Evolutionary conservation across 805 yeast species (phyloP).

Genomic region (Candida nemodendra): DNA sequence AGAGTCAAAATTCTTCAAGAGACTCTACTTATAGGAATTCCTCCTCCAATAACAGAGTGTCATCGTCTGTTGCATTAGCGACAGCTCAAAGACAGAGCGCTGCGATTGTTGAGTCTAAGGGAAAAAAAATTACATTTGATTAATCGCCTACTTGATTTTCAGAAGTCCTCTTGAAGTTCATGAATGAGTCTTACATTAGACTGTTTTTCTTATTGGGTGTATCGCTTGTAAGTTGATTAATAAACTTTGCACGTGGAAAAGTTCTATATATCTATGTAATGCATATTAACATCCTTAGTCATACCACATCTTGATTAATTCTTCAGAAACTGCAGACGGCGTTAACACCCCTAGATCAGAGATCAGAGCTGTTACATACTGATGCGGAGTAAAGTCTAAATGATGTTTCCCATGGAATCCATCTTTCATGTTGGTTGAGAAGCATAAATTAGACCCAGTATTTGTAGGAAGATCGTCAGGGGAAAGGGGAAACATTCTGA

Average conservation of each 20-base stretch:
- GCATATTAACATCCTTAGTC: no score
- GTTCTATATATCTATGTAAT: background rate
- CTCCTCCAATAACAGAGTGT: conserved; percentile 46
- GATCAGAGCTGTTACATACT: conserved; percentile 89
- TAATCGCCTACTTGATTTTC: conserved; percentile 21
- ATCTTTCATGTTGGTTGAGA: conserved; percentile 33
- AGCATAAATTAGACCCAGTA: conserved; percentile 45
- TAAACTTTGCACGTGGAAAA: background rate
- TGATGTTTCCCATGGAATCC: conserved; percentile 47
- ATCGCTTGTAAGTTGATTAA: background rate
- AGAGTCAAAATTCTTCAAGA: conserved; percentile 5
- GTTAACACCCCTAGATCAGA: conserved; percentile 97
- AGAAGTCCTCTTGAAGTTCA: background rate
- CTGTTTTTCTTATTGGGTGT: no score
- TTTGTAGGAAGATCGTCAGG: conserved; percentile 82
- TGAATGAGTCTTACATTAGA: no score
- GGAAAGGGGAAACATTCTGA: conserved; percentile 90
- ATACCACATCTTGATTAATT: conserved; percentile 96
- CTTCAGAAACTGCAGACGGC: conserved; percentile 98
- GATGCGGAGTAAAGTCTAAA: conserved; percentile 94
- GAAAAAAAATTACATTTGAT: conserved; percentile 78
- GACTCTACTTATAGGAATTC: conserved; percentile 1
- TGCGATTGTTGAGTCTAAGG: conserved; percentile 86
- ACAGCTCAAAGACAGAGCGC: conserved; percentile 86
- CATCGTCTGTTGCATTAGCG: conserved; percentile 84